A percentile compares a stretch with the other conserved stretches of the same genome.
Evolutionary conservation across 768 basidiomycete genomes (phyloP).

Genomic region (Rhizopogon roseolus): DNA sequence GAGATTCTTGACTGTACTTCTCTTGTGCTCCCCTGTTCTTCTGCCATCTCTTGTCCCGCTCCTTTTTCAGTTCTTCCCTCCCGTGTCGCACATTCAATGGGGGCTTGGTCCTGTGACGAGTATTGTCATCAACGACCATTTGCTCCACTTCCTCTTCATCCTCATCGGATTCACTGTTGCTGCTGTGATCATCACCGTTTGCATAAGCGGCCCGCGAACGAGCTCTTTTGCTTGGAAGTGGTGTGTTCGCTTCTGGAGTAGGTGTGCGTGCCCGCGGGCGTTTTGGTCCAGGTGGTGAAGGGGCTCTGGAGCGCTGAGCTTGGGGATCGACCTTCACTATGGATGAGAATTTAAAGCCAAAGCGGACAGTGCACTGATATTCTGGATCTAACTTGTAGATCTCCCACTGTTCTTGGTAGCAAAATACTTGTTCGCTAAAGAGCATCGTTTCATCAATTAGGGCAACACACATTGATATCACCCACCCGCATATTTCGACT

Average conservation of each 20-base stretch:
- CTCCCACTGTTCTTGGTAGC: constrained; percentile 80
- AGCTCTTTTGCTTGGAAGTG: constrained; percentile 19
- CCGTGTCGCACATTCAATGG: constrained; percentile 12
- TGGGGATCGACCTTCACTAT: constrained; percentile 15
- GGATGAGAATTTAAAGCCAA: constrained; percentile 30
- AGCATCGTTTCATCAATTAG: constrained; percentile 7
- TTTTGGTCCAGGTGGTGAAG: constrained; percentile 16
- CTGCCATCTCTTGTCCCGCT: constrained; percentile 24
- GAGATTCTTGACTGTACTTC: constrained; percentile 13
- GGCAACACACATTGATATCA: neutral
- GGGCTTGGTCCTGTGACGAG: constrained; percentile 11
- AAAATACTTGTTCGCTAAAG: constrained; percentile 41
- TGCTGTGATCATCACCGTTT: constrained; percentile 12
- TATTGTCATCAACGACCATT: neutral
- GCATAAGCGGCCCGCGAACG: constrained; percentile 11
- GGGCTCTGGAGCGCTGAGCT: constrained; percentile 4
- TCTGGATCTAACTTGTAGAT: constrained; percentile 75
- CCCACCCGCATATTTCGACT: constrained; percentile 68
- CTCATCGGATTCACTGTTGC: constrained; percentile 22
- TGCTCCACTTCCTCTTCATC: constrained; percentile 45
- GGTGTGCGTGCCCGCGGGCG: constrained; percentile 23
- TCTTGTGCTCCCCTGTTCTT: constrained; percentile 16
- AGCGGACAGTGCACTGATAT: constrained; percentile 62
- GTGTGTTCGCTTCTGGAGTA: constrained; percentile 17
- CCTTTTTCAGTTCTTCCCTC: constrained; percentile 26